Evolutionary conservation across 1,284 basidiomycete species (phyloP), one percentile per base, ranked within the genome.

Genomic region (Xerocomus nothofagi): DNA sequence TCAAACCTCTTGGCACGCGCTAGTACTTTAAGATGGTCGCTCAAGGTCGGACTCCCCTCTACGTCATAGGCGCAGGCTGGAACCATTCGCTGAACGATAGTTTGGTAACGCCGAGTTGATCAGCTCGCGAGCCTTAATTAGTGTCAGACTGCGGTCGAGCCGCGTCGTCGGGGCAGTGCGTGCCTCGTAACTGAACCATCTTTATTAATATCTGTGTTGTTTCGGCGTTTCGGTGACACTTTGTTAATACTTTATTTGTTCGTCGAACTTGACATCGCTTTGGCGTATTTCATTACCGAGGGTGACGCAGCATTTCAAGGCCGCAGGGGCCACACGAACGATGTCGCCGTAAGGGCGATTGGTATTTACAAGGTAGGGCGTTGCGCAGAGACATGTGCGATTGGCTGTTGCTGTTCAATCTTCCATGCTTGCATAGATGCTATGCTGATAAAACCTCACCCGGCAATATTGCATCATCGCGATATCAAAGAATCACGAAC

Each of bases 1-100:
- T n/a, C n/a, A n/a, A n/a, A 3, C 21, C 8, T 6, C n/a, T 14
- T 43, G 23, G 9, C 6, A 38, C 45, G 46, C 43, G 41, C 60
- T 24, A 39, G n/a, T n/a, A n/a, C n/a, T 32, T 45, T 59, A 24
- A 43, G 59, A 57, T 39, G 37, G 42, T 47, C 45, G 37, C 40
- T 27, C 10, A 10, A 29, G 29, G 34, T 39, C 23, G n/a, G 20
- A 3, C 34, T 47, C 21, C 27, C 55, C 44, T 39, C 44, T 9
- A 45, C 49, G 47, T 56, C 53, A 57, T 43, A 12, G 26, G 37
- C 14, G 30, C 24, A 14, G 4, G 11, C 7, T 18, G 18, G 27
- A 31, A 26, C 15, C 6, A 31, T 7, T 14, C 7, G 14, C 20
- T 4, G 2, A 30, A 23, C 32, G 32, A 18, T 20, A 8, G 20